Evolutionary conservation across 768 basidiomycete species (phyloP), one percentile per base, ranked within the genome.

Genomic region (Cystofilobasidium macerans): DNA sequence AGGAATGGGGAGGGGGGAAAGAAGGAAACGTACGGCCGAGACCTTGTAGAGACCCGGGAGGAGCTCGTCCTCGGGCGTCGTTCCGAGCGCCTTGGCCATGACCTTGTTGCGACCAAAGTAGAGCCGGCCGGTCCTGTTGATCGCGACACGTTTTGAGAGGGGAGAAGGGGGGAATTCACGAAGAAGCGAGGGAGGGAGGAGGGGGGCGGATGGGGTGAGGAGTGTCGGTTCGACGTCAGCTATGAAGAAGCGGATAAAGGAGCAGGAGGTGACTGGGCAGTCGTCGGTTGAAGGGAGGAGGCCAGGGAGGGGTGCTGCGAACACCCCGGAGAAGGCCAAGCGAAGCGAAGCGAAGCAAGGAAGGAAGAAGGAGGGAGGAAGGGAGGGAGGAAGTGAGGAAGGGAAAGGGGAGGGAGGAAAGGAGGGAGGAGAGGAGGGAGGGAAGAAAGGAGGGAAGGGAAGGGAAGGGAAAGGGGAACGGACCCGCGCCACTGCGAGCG

Each of bases 41-140:
- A 98, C 81, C 75, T 86, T 84, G 71, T 85, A 81, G 54, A 95
- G 76, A 7, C 90, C 92, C 68, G 80, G 76, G 59, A 82, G 81
- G 75, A 91, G 85, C 77, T 98, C 95, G 69, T 88, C 87, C 75
- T 88, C 93, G 45, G 82, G 81, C 8, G 89, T 87, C 45, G 84
- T 83, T 5, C 95, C 95, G 20, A 99, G 81, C 47, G 91, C 94
- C 76, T 94, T 97, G 30, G 90, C 89, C 89, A 99, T 94, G 32
- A 99, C 89, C 61, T 77, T 77, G 67, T 78, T 78, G 14, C 72
- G 57, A 1, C 75, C 73, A 78, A 93, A 89, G 76, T 91, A 93
- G 77, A 94, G 84, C 71, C 91, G 84, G 62, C 89, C 91, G 69
- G 89, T 84, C 69, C 89, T 91, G 53, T 2, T 9, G 4, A 3